These are phyloP conservation scores for Clathrus columnatus DNA, from an alignment of 768 basidiomycete species.

Conservation along the genomic window DNA sequence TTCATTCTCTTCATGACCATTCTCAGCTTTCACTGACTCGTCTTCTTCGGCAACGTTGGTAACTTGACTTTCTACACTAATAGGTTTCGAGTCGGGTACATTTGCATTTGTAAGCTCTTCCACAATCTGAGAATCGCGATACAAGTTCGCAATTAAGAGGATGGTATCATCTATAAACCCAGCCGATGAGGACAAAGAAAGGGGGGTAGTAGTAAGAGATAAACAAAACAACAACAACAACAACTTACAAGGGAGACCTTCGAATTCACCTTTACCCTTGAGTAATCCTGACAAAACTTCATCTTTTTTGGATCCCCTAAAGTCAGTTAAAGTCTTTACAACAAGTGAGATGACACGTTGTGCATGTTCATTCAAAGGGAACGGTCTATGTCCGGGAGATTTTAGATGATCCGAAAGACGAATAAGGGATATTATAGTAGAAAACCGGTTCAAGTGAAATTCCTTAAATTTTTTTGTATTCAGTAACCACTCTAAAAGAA, in stretches of 20 bases:
- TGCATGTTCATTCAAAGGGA: slow-evolving; percentile 40
- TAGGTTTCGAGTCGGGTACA: too few relatives aligned
- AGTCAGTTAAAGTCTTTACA: slow-evolving; percentile 48
- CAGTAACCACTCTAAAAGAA: not conserved
- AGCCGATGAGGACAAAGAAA: too few relatives aligned
- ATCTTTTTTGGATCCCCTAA: slow-evolving; percentile 42
- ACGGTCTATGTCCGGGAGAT: slow-evolving; percentile 34
- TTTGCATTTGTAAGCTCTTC: too few relatives aligned
- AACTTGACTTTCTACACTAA: too few relatives aligned
- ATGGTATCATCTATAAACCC: too few relatives aligned
- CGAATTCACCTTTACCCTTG: slow-evolving; percentile 47
- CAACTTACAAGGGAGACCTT: slow-evolving; percentile 56
- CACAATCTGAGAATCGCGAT: too few relatives aligned
- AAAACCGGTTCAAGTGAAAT: not conserved
- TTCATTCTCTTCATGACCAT: too few relatives aligned
- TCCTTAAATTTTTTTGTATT: not conserved
- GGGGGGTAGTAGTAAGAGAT: too few relatives aligned
- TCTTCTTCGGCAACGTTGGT: too few relatives aligned
- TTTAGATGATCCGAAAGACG: slow-evolving; percentile 49
- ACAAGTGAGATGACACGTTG: slow-evolving; percentile 44
- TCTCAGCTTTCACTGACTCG: too few relatives aligned
- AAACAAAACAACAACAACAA: not conserved
- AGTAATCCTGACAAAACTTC: slow-evolving; percentile 47
- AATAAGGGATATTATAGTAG: slow-evolving; percentile 28
- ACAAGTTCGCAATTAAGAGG: too few relatives aligned